phyloP scores from a whole-genome alignment of 2,329 filamentous ascomycete species.

The Oidium heveae region DNA sequence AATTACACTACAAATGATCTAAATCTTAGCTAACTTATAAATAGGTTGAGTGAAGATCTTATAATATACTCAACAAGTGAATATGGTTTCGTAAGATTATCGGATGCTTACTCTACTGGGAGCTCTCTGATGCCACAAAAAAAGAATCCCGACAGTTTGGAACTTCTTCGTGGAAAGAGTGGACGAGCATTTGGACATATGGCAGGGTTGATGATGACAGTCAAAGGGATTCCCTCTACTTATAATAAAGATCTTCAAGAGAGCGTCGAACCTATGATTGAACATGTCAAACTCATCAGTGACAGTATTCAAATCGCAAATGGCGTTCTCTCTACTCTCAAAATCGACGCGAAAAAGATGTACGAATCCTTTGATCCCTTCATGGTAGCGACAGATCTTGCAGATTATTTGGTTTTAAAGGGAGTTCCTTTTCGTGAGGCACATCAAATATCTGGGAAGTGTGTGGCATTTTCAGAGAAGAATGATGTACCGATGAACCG shows the following conservation, averaged over 20 bases:
- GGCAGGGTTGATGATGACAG: slow-evolving; percentile 53
- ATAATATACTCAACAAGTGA: slow-evolving; percentile 50
- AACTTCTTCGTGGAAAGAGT: slow-evolving; percentile 52
- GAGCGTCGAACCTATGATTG: slow-evolving; percentile 62
- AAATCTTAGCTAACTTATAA: slow-evolving; percentile 17
- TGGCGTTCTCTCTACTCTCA: slow-evolving; percentile 52
- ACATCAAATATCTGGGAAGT: no score
- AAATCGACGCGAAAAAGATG: slow-evolving; percentile 50
- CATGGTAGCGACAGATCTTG: slow-evolving; percentile 55
- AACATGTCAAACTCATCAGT: slow-evolving; percentile 56
- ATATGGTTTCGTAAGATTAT: slow-evolving; percentile 50
- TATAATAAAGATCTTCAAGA: slow-evolving; percentile 93
- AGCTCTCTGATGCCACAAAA: slow-evolving; percentile 32
- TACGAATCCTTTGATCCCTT: slow-evolving; percentile 50
- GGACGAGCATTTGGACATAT: slow-evolving; percentile 60
- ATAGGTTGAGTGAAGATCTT: slow-evolving; percentile 50
- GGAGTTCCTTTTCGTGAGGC: no score
- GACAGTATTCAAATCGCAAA: slow-evolving; percentile 67
- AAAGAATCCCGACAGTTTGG: slow-evolving; percentile 54
- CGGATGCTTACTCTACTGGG: slow-evolving; percentile 59
- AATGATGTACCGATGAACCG: no score
- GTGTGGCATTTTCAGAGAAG: no score
- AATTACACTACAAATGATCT: no score
- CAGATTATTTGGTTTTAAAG: no score
- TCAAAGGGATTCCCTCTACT: slow-evolving; percentile 40